These are phyloP conservation scores for Saccharomycopsis fibuligera DNA, from an alignment of 805 yeast genomes.

Conservation along the genomic window DNA sequence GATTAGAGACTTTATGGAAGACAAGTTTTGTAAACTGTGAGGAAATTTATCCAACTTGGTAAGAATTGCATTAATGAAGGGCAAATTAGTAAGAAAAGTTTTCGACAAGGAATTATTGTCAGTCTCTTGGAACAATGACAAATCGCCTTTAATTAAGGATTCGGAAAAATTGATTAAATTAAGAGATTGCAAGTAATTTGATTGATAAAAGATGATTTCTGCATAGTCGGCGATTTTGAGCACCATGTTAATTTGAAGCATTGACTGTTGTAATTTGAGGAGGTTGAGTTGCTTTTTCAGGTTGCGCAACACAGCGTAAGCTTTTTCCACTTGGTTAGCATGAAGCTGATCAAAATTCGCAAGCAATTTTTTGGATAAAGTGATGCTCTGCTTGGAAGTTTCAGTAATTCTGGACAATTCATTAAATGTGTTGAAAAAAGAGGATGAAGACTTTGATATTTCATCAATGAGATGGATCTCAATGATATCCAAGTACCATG, in stretches of 20 bases:
- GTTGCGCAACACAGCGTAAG: constrained; percentile 43
- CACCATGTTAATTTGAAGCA: constrained; percentile 35
- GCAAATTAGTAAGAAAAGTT: constrained; percentile 22
- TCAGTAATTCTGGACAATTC: constrained; percentile 62
- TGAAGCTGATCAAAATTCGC: constrained; percentile 41
- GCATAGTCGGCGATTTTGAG: constrained; percentile 44
- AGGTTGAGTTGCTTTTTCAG: constrained; percentile 52
- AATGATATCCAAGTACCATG: constrained; percentile 77
- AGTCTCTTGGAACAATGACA: constrained; percentile 36
- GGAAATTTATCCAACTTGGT: constrained; percentile 33
- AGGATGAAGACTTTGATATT: constrained; percentile 75
- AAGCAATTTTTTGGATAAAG: constrained; percentile 41
- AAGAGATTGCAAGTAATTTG: constrained; percentile 47
- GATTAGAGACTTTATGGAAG: constrained; percentile 23
- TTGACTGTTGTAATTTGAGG: constrained; percentile 53
- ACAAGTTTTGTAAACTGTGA: constrained; percentile 26
- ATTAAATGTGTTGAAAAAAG: constrained; percentile 78
- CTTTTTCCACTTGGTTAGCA: constrained; percentile 42
- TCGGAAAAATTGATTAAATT: constrained; percentile 54
- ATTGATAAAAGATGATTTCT: constrained; percentile 33
- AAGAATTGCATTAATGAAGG: constrained; percentile 19
- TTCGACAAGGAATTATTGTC: constrained; percentile 1
- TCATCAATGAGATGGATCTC: constrained; percentile 77
- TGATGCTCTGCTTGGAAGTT: constrained; percentile 47
- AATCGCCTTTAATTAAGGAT: constrained; percentile 49